A percentile compares a stretch with the other conserved stretches of the same genome.
Evolutionary conservation across 2,329 filamentous ascomycete species (phyloP).

Genomic region (Pseudogymnoascus sp.): DNA sequence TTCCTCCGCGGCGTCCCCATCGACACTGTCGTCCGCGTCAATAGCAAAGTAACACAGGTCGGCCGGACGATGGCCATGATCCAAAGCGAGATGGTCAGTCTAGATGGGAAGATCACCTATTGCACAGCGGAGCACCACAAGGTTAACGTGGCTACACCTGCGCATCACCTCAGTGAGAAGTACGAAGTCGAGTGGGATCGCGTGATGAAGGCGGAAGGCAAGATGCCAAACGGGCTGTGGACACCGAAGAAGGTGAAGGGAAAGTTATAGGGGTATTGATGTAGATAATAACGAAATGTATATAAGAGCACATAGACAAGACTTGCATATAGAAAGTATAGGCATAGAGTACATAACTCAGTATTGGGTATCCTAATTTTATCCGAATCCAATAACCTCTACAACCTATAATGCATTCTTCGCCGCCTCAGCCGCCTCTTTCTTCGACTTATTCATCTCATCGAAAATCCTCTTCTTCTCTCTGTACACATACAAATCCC

Average conservation of each 20-base stretch:
- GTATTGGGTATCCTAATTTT: background rate
- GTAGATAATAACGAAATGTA: background rate
- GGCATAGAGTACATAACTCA: slow-evolving; percentile 1
- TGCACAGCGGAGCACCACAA: slow-evolving; percentile 46
- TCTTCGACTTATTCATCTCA: slow-evolving; percentile 26
- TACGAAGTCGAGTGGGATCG: slow-evolving; percentile 36
- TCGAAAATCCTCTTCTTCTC: slow-evolving; percentile 38
- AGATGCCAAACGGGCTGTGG: slow-evolving; percentile 8
- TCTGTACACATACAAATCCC: slow-evolving; percentile 41
- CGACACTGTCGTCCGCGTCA: slow-evolving; percentile 34
- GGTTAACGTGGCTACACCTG: slow-evolving; percentile 34
- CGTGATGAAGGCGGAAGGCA: slow-evolving; percentile 27
- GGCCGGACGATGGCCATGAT: slow-evolving; percentile 45
- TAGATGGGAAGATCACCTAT: slow-evolving; percentile 39
- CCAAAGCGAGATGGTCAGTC: slow-evolving; percentile 38
- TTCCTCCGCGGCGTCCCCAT: slow-evolving; percentile 42
- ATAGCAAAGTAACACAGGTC: slow-evolving; percentile 35
- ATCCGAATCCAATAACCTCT: background rate
- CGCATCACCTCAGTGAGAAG: slow-evolving; percentile 29
- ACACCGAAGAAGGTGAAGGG: background rate
- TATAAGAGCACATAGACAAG: background rate
- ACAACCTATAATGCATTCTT: background rate
- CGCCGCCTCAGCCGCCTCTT: slow-evolving; percentile 11
- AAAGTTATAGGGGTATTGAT: background rate
- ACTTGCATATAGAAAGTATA: background rate